Conservation (phyloP, 805 yeast species). For the Myxozyma sirexii region DNA sequence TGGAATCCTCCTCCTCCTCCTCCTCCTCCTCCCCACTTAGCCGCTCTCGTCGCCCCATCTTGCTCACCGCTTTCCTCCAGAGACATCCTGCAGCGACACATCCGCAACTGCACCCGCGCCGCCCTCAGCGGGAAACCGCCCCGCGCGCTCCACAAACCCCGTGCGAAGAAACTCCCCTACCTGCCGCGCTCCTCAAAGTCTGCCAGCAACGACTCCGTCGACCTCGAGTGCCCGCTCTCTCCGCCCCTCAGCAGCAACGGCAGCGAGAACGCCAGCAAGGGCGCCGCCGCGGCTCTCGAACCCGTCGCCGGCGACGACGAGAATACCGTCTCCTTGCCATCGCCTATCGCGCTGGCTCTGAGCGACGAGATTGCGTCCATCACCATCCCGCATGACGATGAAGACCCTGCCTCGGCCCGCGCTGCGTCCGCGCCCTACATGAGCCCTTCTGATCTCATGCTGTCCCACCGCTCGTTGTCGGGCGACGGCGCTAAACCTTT, state of each 20-base stretch:
- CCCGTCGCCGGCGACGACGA: slow-evolving; percentile 2
- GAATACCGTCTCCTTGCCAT: neutral
- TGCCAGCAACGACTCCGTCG: neutral
- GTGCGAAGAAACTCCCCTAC: slow-evolving; percentile 3
- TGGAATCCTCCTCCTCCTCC: neutral
- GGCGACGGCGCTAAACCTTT: neutral
- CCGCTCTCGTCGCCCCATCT: too few species aligned
- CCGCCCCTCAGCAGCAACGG: slow-evolving; percentile 13
- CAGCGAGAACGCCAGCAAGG: slow-evolving; percentile 3
- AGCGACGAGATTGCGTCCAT: slow-evolving; percentile 4
- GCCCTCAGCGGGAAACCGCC: neutral
- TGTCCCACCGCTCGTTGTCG: neutral
- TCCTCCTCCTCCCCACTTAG: neutral
- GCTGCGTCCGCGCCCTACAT: neutral
- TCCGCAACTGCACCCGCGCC: slow-evolving; percentile 1
- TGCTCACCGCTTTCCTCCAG: too few species aligned
- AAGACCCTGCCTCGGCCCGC: neutral
- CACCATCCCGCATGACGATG: slow-evolving; percentile 3
- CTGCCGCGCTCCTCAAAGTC: neutral
- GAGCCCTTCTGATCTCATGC: slow-evolving; percentile 8
- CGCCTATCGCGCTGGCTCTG: neutral
- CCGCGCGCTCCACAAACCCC: slow-evolving; percentile 1
- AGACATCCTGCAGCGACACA: slow-evolving; percentile 10
- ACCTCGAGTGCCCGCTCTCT: slow-evolving; percentile 2
- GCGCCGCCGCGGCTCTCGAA: slow-evolving; percentile 4